Evolutionary conservation across 1,284 basidiomycete genomes (phyloP).

Genomic region (Ganoderma sinense): DNA sequence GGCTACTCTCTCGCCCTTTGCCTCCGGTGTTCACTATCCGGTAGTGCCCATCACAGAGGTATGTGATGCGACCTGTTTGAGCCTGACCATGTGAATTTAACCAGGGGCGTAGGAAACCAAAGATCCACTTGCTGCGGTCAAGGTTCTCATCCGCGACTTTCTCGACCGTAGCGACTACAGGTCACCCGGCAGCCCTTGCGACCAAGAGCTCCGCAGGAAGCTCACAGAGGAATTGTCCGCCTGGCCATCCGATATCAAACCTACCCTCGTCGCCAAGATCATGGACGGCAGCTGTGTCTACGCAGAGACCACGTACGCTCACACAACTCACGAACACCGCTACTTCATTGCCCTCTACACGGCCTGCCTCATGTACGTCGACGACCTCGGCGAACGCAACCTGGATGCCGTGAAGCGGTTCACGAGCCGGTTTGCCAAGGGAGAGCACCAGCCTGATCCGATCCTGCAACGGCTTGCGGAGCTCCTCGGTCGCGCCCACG

Average conservation of each 20-base stretch:
- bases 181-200: conserved; percentile 8
- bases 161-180: conserved; percentile 9
- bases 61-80: not conserved
- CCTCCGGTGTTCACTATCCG: not conserved
- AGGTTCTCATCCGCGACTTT: conserved; percentile 15
- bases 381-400: conserved; percentile 20
- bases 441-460: conserved; percentile 20
- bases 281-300: conserved; percentile 23
- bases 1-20: not conserved
- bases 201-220: conserved; percentile 7
- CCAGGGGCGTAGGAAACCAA: not conserved
- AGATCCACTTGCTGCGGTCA: conserved; percentile 7
- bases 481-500: conserved; percentile 15
- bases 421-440: conserved; percentile 20
- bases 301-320: conserved; percentile 24
- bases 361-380: conserved; percentile 25
- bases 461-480: conserved; percentile 22
- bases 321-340: conserved; percentile 22
- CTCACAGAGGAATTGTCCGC: conserved; percentile 10
- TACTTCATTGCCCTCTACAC: conserved; percentile 26
- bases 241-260: conserved; percentile 12
- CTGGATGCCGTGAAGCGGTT: conserved; percentile 24
- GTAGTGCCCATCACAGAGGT: not conserved
- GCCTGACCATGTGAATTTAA: not conserved
- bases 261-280: conserved; percentile 13